A percentile compares a stretch with the other conserved stretches of the same genome.
Evolutionary conservation across 129 eudicot genomes (phyloP).

Genomic region (Calendula officinalis): DNA sequence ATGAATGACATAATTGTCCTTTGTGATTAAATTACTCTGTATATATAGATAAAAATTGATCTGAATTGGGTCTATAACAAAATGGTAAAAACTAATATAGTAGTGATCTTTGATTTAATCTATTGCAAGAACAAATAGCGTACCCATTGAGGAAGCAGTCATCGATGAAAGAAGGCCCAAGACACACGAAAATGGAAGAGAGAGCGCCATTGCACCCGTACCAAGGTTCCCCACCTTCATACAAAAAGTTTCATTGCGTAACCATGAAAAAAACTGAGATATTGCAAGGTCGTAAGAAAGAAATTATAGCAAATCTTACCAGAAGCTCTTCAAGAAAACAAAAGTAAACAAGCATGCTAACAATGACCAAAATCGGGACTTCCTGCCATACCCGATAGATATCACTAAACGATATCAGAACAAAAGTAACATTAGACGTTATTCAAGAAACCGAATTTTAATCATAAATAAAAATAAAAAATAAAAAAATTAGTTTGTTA

Average conservation of each 20-base stretch:
- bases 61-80: no score
- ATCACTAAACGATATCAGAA: conserved; percentile 32
- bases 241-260: neutral
- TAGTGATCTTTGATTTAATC: neutral
- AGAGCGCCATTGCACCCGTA: conserved; percentile 75
- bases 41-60: no score
- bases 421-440: conserved; percentile 24
- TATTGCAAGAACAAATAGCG: conserved; percentile 1
- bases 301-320: conserved; percentile 37
- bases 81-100: neutral
- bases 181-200: conserved; percentile 92
- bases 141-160: conserved; percentile 97
- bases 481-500: neutral
- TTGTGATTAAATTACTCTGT: no score
- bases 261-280: neutral
- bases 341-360: conserved; percentile 94
- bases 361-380: conserved; percentile 83
- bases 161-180: conserved; percentile 82
- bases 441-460: conserved; percentile 14
- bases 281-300: neutral
- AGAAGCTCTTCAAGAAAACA: conserved; percentile 93
- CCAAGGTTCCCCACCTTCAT: conserved; percentile 74
- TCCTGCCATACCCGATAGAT: conserved; percentile 91
- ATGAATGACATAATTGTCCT: no score
- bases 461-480: no score